A percentile compares a stretch with the other conserved stretches of the same genome.
Evolutionary conservation across 768 basidiomycete species (phyloP).

Genomic region (Saitozyma sp.): DNA sequence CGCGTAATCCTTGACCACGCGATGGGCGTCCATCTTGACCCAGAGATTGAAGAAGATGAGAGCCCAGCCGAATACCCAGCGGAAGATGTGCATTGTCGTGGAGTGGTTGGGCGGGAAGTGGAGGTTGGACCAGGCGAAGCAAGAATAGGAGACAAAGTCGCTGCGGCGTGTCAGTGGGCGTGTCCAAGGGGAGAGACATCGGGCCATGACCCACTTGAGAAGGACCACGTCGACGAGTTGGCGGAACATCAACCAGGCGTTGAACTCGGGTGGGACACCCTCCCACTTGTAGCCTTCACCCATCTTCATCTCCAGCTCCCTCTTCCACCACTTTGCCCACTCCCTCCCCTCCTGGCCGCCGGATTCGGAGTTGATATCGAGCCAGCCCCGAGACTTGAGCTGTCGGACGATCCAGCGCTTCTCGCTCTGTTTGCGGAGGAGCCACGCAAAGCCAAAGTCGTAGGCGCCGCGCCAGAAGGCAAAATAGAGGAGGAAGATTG

Average conservation of each 20-base stretch:
- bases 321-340: conserved; percentile 77
- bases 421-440: conserved; percentile 93
- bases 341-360: conserved; percentile 51
- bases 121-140: conserved; percentile 93
- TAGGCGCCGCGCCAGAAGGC: conserved; percentile 90
- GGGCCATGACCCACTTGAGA: conserved; percentile 68
- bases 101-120: conserved; percentile 79
- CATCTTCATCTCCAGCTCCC: conserved; percentile 88
- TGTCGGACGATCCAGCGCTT: conserved; percentile 87
- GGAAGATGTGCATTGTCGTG: conserved; percentile 68
- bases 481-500: conserved; percentile 86
- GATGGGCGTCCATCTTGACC: conserved; percentile 97
- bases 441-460: conserved; percentile 89
- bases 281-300: conserved; percentile 91
- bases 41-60: conserved; percentile 94
- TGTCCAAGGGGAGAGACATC: neutral
- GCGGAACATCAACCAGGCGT: conserved; percentile 93
- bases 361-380: conserved; percentile 60
- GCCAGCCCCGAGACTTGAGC: conserved; percentile 78
- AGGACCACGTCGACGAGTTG: conserved; percentile 95
- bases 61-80: conserved; percentile 82
- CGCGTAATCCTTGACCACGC: conserved; percentile 96
- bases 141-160: conserved; percentile 89
- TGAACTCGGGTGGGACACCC: conserved; percentile 89
- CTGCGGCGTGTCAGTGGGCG: conserved; percentile 54